phyloP scores from a whole-genome alignment of 2,329 filamentous ascomycete species.

The Ustilaginoidea virens region DNA sequence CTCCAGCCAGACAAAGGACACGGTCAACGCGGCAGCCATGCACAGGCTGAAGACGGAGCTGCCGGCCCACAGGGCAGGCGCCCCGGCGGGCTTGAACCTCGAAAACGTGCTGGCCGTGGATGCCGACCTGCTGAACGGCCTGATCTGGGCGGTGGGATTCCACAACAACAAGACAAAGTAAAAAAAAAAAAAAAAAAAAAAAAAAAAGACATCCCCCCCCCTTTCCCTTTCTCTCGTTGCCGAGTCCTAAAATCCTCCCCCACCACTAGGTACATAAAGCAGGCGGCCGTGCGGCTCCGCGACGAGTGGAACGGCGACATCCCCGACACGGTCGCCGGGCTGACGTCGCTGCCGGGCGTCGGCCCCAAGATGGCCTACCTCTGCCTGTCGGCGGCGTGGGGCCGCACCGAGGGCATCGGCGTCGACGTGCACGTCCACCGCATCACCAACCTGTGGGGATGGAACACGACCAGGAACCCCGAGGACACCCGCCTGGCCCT shows the following conservation, averaged over 20 bases:
- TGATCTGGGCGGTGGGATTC: conserved; percentile 79
- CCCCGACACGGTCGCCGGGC: conserved; percentile 58
- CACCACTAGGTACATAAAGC: conserved; percentile 45
- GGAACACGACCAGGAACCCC: conserved; percentile 67
- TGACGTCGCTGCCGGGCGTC: conserved; percentile 69
- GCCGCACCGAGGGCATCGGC: conserved; percentile 58
- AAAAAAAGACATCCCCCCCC: too few relatives aligned
- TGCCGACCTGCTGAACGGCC: conserved; percentile 47
- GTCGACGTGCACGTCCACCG: conserved; percentile 93
- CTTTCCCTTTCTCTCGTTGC: too few relatives aligned
- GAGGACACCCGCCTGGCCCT: conserved; percentile 67
- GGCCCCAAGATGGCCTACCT: conserved; percentile 93
- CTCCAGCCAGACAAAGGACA: conserved; percentile 85
- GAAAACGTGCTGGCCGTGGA: conserved; percentile 62
- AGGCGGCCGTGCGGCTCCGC: conserved; percentile 55
- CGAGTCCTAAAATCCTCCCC: too few relatives aligned
- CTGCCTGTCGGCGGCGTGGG: conserved; percentile 60
- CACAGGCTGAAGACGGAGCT: conserved; percentile 61
- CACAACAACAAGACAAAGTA: conserved; percentile 82
- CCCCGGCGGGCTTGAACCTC: conserved; percentile 46
- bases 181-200: not conserved
- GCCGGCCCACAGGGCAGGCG: conserved; percentile 29
- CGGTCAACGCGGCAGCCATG: conserved; percentile 76
- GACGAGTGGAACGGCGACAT: conserved; percentile 63
- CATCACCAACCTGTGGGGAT: conserved; percentile 88